These are phyloP conservation scores for Clonostachys solani DNA, from an alignment of 2,329 filamentous ascomycete genomes.

Conservation along the genomic window DNA sequence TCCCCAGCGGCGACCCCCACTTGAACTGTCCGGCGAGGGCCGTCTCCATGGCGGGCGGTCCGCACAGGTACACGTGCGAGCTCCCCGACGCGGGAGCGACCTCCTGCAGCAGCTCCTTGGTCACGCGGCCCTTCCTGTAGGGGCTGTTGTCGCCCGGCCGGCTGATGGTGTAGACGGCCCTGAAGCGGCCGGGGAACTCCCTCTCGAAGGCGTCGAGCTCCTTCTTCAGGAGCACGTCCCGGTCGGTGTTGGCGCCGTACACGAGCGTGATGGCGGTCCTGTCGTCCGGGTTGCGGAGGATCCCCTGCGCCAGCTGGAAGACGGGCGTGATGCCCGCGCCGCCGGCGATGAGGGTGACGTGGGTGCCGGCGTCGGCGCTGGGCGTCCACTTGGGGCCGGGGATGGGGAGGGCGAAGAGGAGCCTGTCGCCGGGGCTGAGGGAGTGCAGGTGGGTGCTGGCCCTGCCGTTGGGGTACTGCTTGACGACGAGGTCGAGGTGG, in stretches of 20 bases:
- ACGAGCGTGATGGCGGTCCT: constrained; percentile 53
- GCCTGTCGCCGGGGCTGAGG: constrained; percentile 54
- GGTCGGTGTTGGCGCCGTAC: constrained; percentile 61
- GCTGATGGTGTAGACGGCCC: constrained; percentile 53
- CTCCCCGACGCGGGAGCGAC: constrained; percentile 29
- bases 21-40: constrained; percentile 37
- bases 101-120: constrained; percentile 48
- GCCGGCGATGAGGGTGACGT: constrained; percentile 64
- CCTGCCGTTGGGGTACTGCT: constrained; percentile 63
- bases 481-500: constrained; percentile 60
- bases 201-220: constrained; percentile 52
- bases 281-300: constrained; percentile 58
- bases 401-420: constrained; percentile 53
- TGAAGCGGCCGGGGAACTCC: constrained; percentile 51
- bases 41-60: constrained; percentile 63
- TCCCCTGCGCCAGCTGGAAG: constrained; percentile 59
- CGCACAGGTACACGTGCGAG: constrained; percentile 64
- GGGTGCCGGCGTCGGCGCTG: constrained; percentile 34
- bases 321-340: constrained; percentile 71
- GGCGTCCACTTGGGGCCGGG: constrained; percentile 48
- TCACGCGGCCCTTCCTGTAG: constrained; percentile 52
- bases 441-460: constrained; percentile 63
- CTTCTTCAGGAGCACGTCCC: constrained; percentile 50
- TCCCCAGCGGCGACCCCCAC: constrained; percentile 34
- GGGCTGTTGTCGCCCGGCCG: constrained; percentile 28